These are phyloP conservation scores for Xylaria sp. DNA, from an alignment of 2,329 filamentous ascomycete genomes.

Conservation along the genomic window DNA sequence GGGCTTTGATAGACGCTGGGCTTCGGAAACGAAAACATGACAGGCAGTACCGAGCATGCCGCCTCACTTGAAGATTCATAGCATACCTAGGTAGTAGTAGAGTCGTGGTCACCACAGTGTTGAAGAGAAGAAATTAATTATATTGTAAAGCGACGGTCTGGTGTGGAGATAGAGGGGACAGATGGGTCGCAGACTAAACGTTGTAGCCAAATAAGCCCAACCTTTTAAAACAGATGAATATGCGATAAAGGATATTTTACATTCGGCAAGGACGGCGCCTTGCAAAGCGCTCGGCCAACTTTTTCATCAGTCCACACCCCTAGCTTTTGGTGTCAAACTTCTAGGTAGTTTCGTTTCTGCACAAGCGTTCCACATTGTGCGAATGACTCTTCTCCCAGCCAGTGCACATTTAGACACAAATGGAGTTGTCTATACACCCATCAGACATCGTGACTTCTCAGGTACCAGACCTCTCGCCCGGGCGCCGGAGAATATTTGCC, in stretches of 20 bases:
- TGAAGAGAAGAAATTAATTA: constrained; percentile 6
- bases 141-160: constrained; percentile 13
- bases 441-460: not conserved
- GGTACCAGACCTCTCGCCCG: not conserved
- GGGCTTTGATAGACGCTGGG: constrained; percentile 64
- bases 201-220: constrained; percentile 1
- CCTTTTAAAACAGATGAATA: not conserved
- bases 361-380: constrained; percentile 22
- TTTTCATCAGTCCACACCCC: constrained; percentile 38
- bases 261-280: constrained; percentile 27
- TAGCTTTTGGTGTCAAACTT: constrained; percentile 21
- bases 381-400: constrained; percentile 28
- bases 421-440: constrained; percentile 36
- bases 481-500: constrained; percentile 2
- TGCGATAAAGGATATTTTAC: constrained; percentile 26
- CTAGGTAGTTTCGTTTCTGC: not conserved
- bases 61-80: not conserved
- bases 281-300: constrained; percentile 40
- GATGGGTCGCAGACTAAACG: not conserved
- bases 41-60: not conserved
- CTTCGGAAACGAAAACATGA: constrained; percentile 59
- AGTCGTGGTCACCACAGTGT: constrained; percentile 2
- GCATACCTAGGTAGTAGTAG: not conserved
- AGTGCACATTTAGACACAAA: constrained; percentile 33
- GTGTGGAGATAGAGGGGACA: constrained; percentile 7